Conservation (phyloP, 2,329 filamentous ascomycete genomes). For the Incumbomyces delicatus region DNA sequence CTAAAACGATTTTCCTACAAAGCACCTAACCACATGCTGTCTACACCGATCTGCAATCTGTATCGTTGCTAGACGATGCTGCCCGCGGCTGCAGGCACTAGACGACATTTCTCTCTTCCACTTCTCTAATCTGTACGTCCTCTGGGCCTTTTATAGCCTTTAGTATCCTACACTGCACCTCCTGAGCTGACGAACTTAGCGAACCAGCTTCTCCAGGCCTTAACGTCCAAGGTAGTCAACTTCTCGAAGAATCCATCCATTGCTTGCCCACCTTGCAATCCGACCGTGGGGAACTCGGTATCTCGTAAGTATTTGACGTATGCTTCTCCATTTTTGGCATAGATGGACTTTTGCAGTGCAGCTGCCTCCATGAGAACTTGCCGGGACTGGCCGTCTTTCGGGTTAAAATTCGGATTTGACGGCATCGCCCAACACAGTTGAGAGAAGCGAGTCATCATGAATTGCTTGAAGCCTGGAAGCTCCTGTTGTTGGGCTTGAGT, state of each 20-base stretch:
- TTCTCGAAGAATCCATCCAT: slow-evolving; percentile 39
- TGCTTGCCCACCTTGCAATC: slow-evolving; percentile 34
- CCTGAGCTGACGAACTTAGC: slow-evolving; percentile 25
- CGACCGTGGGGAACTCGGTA: slow-evolving; percentile 37
- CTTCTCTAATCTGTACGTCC: too few species aligned
- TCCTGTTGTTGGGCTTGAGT: slow-evolving; percentile 32
- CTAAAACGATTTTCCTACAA: too few species aligned
- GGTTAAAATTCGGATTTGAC: slow-evolving; percentile 66
- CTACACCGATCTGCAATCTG: too few species aligned
- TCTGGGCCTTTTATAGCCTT: too few species aligned
- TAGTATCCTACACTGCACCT: slow-evolving; percentile 5
- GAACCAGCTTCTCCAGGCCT: slow-evolving; percentile 40
- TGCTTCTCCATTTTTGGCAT: slow-evolving; percentile 74
- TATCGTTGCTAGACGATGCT: too few species aligned
- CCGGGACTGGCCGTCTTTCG: slow-evolving; percentile 78
- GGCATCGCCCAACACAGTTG: slow-evolving; percentile 83
- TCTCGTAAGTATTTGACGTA: slow-evolving; percentile 52
- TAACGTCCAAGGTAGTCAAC: slow-evolving; percentile 34
- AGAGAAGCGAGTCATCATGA: slow-evolving; percentile 83
- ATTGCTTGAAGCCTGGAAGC: slow-evolving; percentile 81
- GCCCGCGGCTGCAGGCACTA: too few species aligned
- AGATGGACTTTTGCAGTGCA: slow-evolving; percentile 76
- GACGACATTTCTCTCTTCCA: too few species aligned
- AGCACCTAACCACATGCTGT: too few species aligned
- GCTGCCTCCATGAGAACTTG: slow-evolving; percentile 84